Evolutionary conservation across 2,329 filamentous ascomycete species (phyloP).

Genomic region (Diplocarpon mali): DNA sequence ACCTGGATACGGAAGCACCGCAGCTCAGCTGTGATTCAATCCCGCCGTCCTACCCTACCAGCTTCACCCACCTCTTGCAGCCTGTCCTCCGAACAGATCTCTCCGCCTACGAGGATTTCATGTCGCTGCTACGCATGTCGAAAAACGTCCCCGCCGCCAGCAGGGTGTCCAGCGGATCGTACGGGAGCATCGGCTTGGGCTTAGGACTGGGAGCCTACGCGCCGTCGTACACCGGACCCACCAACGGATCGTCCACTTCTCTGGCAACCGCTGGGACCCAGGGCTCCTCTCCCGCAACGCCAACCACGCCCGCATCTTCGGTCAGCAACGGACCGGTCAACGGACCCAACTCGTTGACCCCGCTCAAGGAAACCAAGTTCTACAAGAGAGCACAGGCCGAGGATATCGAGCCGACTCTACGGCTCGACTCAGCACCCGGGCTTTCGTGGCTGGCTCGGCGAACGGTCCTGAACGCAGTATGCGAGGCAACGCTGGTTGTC

Average conservation of each 20-base stretch:
- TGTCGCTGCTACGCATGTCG: slow-evolving; percentile 60
- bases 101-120: slow-evolving; percentile 74
- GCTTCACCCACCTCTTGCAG: slow-evolving; percentile 73
- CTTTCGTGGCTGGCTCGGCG: slow-evolving; percentile 89
- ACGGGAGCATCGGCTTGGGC: slow-evolving; percentile 41
- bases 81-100: slow-evolving; percentile 77
- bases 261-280: slow-evolving; percentile 39
- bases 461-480: slow-evolving; percentile 71
- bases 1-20: slow-evolving; percentile 26
- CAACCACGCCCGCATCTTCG: slow-evolving; percentile 44
- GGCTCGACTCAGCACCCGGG: slow-evolving; percentile 79
- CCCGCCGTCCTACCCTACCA: slow-evolving; percentile 49
- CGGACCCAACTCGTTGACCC: slow-evolving; percentile 35
- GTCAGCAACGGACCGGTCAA: slow-evolving; percentile 34
- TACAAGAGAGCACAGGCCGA: slow-evolving; percentile 84
- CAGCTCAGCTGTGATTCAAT: slow-evolving; percentile 32
- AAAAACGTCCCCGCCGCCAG: slow-evolving; percentile 43
- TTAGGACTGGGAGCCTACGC: slow-evolving; percentile 36
- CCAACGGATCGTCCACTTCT: slow-evolving; percentile 51
- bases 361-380: slow-evolving; percentile 82
- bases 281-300: slow-evolving; percentile 46
- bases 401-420: slow-evolving; percentile 88
- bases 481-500: slow-evolving; percentile 76
- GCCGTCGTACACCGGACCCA: slow-evolving; percentile 35
- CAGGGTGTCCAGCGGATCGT: slow-evolving; percentile 62